Evolutionary conservation across 2,329 filamentous ascomycete species (phyloP), one percentile per base, ranked within the genome.

Genomic region (Triangularia setosa): DNA sequence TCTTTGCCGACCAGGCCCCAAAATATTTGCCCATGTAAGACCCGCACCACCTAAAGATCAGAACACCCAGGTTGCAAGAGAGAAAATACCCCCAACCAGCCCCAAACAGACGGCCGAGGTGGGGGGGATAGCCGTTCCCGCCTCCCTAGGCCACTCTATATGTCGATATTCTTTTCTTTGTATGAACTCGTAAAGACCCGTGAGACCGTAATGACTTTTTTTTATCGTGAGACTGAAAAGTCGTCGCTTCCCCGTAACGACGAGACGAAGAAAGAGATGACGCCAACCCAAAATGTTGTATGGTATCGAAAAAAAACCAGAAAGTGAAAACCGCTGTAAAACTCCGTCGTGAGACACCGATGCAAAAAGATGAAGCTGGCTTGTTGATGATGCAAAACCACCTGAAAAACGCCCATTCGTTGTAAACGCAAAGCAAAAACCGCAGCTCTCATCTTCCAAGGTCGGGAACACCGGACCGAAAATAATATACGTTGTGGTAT

Each of bases 271-370:
- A 72, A 68, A 71, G 69, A 65, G 58, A 65, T 56, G 64, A 69
- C 65, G 64, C 67, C 70, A 64, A 73, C 67, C 70, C 67, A 61
- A 63, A 55, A 67, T 73, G 64, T 60, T 28, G 58, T 73, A 73
- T 74, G 72, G 72, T 73, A 73, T 73, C 70, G 68, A 69, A 69
- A 68, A 33, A 67, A 62, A 62, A 64, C 72, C 72, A 73, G 73
- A 68, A 70, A 70, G 62, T 48, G 40, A 68, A 67, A 70, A 69
- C 69, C 66, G 73, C 73, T 72, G 72, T n/a, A 74, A 72, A 79
- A 80, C 78, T 80, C 79, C 79, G 78, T 76, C 76, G 74, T 77
- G 70, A 74, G 75, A 79, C 79, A 80, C 80, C 78, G 75, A 83
- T 83, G 81, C 81, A 81, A 76, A 74, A 73, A 69, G 11, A 24